These are phyloP conservation scores for Apiotrichum brassicae DNA, from an alignment of 1,284 basidiomycete genomes.

Conservation along the genomic window DNA sequence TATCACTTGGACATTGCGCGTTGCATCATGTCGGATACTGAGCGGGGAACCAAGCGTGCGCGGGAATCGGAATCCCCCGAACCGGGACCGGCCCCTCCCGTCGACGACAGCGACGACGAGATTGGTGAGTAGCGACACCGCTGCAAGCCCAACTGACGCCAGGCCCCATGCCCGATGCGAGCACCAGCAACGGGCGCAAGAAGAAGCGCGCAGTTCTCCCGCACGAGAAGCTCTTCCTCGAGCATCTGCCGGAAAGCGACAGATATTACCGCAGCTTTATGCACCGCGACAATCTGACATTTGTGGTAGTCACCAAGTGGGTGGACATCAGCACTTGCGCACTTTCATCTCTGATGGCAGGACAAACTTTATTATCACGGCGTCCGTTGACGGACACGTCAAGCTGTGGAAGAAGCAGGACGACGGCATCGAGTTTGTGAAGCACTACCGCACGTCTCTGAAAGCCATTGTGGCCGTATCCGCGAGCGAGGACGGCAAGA, in stretches of 20 bases:
- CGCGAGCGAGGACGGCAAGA: slow-evolving; percentile 84
- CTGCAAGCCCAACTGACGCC: not conserved
- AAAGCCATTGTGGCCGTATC: slow-evolving; percentile 71
- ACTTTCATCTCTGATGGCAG: slow-evolving; percentile 47
- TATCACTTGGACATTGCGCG: too few species aligned
- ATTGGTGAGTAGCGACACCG: slow-evolving; percentile 26
- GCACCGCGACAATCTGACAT: slow-evolving; percentile 91
- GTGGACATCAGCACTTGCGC: slow-evolving; percentile 22
- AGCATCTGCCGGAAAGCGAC: slow-evolving; percentile 83
- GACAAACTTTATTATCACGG: slow-evolving; percentile 88
- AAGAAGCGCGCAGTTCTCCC: slow-evolving; percentile 54
- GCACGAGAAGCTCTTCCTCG: slow-evolving; percentile 77
- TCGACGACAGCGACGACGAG: slow-evolving; percentile 41
- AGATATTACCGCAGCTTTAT: slow-evolving; percentile 97
- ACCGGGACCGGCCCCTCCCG: slow-evolving; percentile 23
- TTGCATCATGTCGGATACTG: slow-evolving; percentile 14
- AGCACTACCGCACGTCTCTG: slow-evolving; percentile 88
- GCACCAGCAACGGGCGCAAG: slow-evolving; percentile 15
- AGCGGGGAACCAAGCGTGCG: slow-evolving; percentile 5
- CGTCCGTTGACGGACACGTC: slow-evolving; percentile 88
- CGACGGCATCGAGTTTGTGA: slow-evolving; percentile 82
- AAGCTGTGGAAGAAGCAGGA: slow-evolving; percentile 99
- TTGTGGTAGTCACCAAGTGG: slow-evolving; percentile 74
- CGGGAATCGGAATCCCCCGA: slow-evolving; percentile 6
- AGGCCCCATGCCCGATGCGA: slow-evolving; percentile 27